Base-by-base conservation (phyloP, 371 early-diverging fungal species). In the Choanephora cucurbitarum region DNA sequence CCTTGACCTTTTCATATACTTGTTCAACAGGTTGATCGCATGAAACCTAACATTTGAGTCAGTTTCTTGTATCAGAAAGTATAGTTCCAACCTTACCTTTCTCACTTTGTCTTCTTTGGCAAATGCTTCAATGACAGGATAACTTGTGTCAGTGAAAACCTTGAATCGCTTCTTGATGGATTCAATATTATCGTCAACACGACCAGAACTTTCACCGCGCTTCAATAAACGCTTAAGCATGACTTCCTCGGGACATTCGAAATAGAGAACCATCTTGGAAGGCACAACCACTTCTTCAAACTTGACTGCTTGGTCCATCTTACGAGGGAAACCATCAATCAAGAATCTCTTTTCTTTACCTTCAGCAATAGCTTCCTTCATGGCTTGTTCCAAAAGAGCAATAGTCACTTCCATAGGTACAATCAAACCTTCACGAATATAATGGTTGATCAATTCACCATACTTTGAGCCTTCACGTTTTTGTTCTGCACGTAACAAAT, bases 241-340 rank as follows among this genome's bases (percentile, higher is more conserved):
- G 49, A 85, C 89, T 49, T 90, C 82, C 67, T 97, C 97, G 23
- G 93, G 87, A 70, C 97, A 97, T 51, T 94, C 94, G 77, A 95
- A 95, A 82, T 89, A 95, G 41, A 98, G 75, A 0, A 92, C 90
- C 39, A 85, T 69, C 59, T 86, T 79, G 50, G 83, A 74, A 52
- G 82, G 72, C 8, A 84, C 86, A 5, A 93, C 94, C 23, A 78
- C 80, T 61, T 92, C 86, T 80, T 98, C 97, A 73, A 98, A 98
- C 56, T 89, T 86, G 58, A 86, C 52, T 8, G 94, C 97, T 75
- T 98, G 99, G 56, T 93, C 96, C 83, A 97, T 80, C 64, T 90
- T 86, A 21, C 98, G 79, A 11, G 99, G 99, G 86, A 97, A 98
- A 0, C 97, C 99, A 59, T 98, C 99, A 51, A 97, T 87, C 64